Percentiles rank a stretch among this genome's conserved stretches.
Evolutionary conservation across 2,329 filamentous ascomycete genomes (phyloP).

Genomic region (Teratosphaeria viscida): DNA sequence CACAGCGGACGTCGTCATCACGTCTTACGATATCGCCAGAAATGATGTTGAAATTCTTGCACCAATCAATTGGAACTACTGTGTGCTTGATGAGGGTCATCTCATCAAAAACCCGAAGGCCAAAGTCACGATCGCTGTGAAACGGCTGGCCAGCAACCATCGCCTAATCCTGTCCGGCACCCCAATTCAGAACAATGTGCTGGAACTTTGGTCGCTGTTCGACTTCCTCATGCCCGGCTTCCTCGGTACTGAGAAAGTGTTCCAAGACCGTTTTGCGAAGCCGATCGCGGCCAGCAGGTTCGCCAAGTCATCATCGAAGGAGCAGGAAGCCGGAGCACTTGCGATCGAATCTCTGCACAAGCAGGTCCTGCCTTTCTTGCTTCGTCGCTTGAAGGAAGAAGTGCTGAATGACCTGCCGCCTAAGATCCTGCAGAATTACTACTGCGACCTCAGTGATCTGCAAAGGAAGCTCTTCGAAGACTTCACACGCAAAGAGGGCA

Average conservation of each 20-base stretch:
- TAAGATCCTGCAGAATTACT: constrained; percentile 98
- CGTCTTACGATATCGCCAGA: constrained; percentile 94
- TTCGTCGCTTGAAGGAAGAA: constrained; percentile 93
- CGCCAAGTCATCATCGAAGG: constrained; percentile 94
- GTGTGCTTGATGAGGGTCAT: constrained; percentile 93
- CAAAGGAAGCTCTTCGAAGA: constrained; percentile 95
- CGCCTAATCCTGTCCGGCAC: constrained; percentile 93
- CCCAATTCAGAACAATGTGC: constrained; percentile 93
- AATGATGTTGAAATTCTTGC: constrained; percentile 84
- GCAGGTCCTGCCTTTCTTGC: constrained; percentile 89
- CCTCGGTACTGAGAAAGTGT: constrained; percentile 91
- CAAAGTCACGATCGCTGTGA: constrained; percentile 89
- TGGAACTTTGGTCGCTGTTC: constrained; percentile 95
- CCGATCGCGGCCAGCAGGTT: constrained; percentile 90
- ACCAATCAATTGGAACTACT: constrained; percentile 89
- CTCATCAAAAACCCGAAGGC: constrained; percentile 98
- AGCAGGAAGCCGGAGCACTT: constrained; percentile 91
- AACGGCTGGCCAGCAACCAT: constrained; percentile 81
- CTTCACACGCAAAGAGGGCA: constrained; percentile 87
- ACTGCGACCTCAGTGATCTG: constrained; percentile 91
- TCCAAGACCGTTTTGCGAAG: constrained; percentile 87
- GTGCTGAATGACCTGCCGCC: constrained; percentile 91
- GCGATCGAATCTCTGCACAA: constrained; percentile 98
- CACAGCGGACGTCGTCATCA: constrained; percentile 85
- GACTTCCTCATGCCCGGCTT: constrained; percentile 99